These are phyloP conservation scores for Vitis rotundifolia DNA, from an alignment of 164 flowering plant genomes.

Conservation along the genomic window DNA sequence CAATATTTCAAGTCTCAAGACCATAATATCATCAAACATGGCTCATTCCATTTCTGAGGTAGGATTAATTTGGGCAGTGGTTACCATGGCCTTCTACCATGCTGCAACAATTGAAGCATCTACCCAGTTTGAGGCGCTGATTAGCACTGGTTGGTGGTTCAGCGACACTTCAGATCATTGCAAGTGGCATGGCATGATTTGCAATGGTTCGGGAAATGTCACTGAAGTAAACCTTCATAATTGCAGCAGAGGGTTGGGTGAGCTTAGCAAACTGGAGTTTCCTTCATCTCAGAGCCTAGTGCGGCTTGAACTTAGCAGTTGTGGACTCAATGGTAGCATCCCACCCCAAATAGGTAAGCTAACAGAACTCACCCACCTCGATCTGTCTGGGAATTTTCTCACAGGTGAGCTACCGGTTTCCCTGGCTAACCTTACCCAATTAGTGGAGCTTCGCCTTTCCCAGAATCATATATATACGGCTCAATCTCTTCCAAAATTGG, in stretches of 20 bases:
- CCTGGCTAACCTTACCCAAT: background rate
- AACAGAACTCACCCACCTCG: conserved; percentile 6
- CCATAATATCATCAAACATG: too few species aligned
- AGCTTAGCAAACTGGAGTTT: background rate
- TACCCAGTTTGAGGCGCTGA: background rate
- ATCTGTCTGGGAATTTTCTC: background rate
- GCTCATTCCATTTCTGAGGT: too few species aligned
- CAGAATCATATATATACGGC: background rate
- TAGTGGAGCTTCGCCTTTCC: conserved; percentile 2
- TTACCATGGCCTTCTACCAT: too few species aligned
- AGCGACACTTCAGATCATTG: background rate
- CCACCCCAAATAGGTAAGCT: conserved; percentile 1
- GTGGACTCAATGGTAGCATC: conserved; percentile 2
- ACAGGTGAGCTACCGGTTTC: conserved; percentile 9
- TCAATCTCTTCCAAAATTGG: conserved; percentile 3
- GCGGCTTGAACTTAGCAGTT: background rate
- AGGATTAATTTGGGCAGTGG: too few species aligned
- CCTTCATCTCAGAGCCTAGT: conserved; percentile 9
- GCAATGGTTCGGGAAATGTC: background rate
- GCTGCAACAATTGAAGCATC: background rate
- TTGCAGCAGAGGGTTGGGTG: background rate
- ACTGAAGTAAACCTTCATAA: background rate
- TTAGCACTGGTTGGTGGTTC: conserved; percentile 5
- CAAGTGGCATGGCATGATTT: conserved; percentile 2
- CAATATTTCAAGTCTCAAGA: too few species aligned